Evolutionary conservation across 2,329 filamentous ascomycete genomes (phyloP).

Genomic region (Metarhizium humberi): DNA sequence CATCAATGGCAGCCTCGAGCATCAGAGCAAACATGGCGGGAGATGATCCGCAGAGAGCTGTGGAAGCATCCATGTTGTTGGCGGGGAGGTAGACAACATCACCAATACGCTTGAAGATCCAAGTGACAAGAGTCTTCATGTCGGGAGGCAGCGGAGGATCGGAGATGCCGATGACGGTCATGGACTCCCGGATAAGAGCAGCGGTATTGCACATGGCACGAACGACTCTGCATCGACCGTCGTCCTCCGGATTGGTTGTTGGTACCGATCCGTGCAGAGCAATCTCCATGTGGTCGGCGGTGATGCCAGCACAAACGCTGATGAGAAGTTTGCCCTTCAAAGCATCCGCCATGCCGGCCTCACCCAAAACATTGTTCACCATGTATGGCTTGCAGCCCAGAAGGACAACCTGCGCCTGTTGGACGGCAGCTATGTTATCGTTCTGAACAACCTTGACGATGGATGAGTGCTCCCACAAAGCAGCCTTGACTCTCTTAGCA

Average conservation of each 20-base stretch:
- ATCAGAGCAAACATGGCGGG: slow-evolving; percentile 70
- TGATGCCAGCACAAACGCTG: slow-evolving; percentile 71
- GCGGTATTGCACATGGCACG: slow-evolving; percentile 82
- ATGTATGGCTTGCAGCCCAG: slow-evolving; percentile 75
- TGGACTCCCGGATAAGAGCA: slow-evolving; percentile 66
- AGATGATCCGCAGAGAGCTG: slow-evolving; percentile 64
- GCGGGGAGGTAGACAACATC: slow-evolving; percentile 59
- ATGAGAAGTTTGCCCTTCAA: slow-evolving; percentile 73
- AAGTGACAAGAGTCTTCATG: slow-evolving; percentile 52
- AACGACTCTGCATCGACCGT: slow-evolving; percentile 54
- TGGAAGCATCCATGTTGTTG: slow-evolving; percentile 61
- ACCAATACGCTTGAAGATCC: slow-evolving; percentile 70
- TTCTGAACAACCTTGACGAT: slow-evolving; percentile 59
- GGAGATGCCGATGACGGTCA: slow-evolving; percentile 67
- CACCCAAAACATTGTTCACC: slow-evolving; percentile 57
- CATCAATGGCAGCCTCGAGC: slow-evolving; percentile 67
- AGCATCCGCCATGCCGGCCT: slow-evolving; percentile 60
- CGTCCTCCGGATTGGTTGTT: slow-evolving; percentile 33
- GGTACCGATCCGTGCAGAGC: slow-evolving; percentile 50
- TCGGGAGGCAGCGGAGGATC: slow-evolving; percentile 46
- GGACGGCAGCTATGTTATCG: slow-evolving; percentile 59
- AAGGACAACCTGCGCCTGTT: slow-evolving; percentile 63
- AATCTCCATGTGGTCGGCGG: slow-evolving; percentile 56
- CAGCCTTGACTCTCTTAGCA: slow-evolving; percentile 57
- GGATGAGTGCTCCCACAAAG: slow-evolving; percentile 53